Evolutionary conservation across 2,329 filamentous ascomycete genomes (phyloP).

Genomic region (Arthrinium phaeospermum): DNA sequence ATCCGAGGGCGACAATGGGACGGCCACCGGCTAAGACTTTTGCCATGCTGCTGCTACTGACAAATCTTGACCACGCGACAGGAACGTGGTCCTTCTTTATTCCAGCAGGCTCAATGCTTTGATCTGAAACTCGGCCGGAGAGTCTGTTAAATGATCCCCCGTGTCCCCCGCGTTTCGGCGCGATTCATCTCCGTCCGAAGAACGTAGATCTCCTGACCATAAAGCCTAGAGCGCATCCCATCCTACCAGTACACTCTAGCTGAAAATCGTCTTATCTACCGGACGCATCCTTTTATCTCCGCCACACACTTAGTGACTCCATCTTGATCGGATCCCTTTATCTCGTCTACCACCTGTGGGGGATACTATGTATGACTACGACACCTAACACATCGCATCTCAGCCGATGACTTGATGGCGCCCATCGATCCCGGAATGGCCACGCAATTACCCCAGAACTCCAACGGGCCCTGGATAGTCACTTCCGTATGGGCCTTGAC

Average conservation of each 20-base stretch:
- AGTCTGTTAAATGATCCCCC: background rate
- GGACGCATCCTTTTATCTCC: background rate
- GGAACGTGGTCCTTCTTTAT: background rate
- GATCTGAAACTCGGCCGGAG: background rate
- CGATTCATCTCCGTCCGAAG: background rate
- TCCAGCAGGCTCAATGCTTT: background rate
- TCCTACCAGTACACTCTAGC: background rate
- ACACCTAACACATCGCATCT: background rate
- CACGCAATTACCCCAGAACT: background rate
- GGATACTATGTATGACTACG: background rate
- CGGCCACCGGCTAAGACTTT: background rate
- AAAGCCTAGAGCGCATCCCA: background rate
- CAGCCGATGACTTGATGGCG: background rate
- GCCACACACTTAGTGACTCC: background rate
- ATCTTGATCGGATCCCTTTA: background rate
- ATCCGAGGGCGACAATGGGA: background rate
- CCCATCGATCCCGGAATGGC: background rate
- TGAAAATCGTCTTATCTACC: background rate
- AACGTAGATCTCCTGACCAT: background rate
- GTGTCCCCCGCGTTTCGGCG: background rate
- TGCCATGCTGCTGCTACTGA: background rate
- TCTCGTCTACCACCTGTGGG: background rate
- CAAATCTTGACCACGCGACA: background rate
- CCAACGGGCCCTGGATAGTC: background rate
- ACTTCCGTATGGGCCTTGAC: conserved; percentile 1